Conservation (phyloP, 1,139 yeast species). For the Torulaspora pretoriensis region DNA sequence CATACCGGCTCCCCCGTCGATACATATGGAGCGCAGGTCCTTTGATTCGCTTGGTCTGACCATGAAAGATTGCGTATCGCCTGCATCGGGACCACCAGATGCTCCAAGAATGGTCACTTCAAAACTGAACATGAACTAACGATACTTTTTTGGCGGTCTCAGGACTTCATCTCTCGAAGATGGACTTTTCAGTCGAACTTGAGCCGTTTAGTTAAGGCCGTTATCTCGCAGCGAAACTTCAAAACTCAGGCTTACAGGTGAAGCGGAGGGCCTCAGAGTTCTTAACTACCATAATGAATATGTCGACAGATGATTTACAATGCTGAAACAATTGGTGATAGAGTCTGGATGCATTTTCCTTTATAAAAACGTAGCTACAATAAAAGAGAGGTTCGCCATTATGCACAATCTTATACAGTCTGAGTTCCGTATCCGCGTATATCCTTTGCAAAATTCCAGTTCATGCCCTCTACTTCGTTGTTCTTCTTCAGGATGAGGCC, state of each 20-base stretch:
- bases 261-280: neutral
- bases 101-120: constrained; percentile 64
- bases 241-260: neutral
- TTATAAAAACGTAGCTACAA: constrained; percentile 1
- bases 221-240: neutral
- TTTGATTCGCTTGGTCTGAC: constrained; percentile 51
- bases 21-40: constrained; percentile 45
- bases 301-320: too few relatives aligned
- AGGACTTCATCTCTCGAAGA: neutral
- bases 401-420: constrained; percentile 32
- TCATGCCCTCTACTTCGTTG: constrained; percentile 63
- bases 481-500: constrained; percentile 64
- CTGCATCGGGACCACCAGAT: constrained; percentile 76
- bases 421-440: constrained; percentile 87
- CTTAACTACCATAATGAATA: neutral
- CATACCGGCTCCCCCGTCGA: constrained; percentile 81
- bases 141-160: neutral
- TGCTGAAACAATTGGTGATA: too few relatives aligned
- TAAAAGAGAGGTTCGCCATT: neutral
- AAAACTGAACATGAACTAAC: constrained; percentile 28
- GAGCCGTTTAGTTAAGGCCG: neutral
- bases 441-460: constrained; percentile 88
- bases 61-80: constrained; percentile 60
- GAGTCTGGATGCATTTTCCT: neutral
- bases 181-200: neutral